phyloP scores from a whole-genome alignment of 495 filamentous ascomycete species.

The Hypoxylon cercidicola region DNA sequence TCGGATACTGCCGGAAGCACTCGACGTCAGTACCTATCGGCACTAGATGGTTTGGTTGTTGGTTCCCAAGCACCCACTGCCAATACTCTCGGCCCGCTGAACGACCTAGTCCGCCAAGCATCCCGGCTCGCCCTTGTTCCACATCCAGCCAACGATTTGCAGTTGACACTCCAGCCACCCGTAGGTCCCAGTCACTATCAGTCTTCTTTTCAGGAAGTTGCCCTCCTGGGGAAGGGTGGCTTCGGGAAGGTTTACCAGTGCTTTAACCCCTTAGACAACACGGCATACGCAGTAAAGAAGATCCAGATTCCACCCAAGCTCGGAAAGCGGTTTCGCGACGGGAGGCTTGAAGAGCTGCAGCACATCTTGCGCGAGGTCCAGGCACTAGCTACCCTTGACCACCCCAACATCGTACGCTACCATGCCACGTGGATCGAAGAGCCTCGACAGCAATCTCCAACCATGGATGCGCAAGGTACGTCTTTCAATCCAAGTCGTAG shows the following conservation, averaged over 20 bases:
- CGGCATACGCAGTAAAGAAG: slow-evolving; percentile 66
- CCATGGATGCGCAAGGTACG: slow-evolving; percentile 31
- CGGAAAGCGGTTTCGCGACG: slow-evolving; percentile 59
- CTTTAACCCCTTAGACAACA: slow-evolving; percentile 62
- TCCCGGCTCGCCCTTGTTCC: slow-evolving; percentile 33
- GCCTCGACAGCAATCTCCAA: slow-evolving; percentile 45
- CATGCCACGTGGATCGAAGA: slow-evolving; percentile 66
- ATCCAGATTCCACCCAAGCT: slow-evolving; percentile 61
- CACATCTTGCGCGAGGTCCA: slow-evolving; percentile 65
- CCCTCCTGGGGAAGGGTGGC: slow-evolving; percentile 62
- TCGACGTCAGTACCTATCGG: slow-evolving; percentile 40
- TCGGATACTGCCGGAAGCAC: slow-evolving; percentile 24
- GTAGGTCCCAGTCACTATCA: slow-evolving; percentile 38
- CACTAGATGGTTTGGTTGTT: slow-evolving; percentile 39
- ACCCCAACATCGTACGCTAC: slow-evolving; percentile 66
- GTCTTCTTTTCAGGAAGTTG: slow-evolving; percentile 42
- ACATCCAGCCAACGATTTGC: slow-evolving; percentile 35
- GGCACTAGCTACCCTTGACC: slow-evolving; percentile 64
- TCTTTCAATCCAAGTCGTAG: not conserved
- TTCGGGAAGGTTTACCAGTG: slow-evolving; percentile 67
- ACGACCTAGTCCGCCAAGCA: slow-evolving; percentile 34
- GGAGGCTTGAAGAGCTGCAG: slow-evolving; percentile 61
- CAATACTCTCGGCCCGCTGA: slow-evolving; percentile 31
- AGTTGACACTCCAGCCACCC: slow-evolving; percentile 27
- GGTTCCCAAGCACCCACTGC: slow-evolving; percentile 23